A percentile compares a stretch with the other conserved stretches of the same genome.
Conservation (phyloP, 148 eudicot genomes). For the Rhododendron henanense region DNA sequence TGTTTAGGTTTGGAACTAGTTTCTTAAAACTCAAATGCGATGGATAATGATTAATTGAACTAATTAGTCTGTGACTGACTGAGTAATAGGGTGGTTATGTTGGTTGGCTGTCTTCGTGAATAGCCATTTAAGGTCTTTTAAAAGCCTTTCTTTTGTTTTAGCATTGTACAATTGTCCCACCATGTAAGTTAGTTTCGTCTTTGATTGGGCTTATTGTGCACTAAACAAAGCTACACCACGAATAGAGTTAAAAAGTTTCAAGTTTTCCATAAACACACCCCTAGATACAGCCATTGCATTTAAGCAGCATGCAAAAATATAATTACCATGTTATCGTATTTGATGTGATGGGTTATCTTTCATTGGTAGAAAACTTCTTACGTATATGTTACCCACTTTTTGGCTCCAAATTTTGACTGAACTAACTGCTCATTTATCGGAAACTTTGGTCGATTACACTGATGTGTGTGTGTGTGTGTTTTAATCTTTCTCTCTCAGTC, state of each 20-base stretch:
- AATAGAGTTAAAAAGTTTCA: background rate
- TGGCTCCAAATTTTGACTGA: background rate
- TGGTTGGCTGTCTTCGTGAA: background rate
- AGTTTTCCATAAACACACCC: background rate
- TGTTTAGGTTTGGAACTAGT: background rate
- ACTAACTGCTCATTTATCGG: background rate
- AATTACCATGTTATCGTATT: background rate
- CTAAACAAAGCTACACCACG: background rate
- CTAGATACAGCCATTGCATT: background rate
- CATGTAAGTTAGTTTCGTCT: background rate
- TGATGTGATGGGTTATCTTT: background rate
- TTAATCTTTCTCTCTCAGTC: constrained; percentile 40
- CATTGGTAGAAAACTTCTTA: background rate
- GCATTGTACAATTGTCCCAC: background rate
- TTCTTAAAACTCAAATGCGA: background rate
- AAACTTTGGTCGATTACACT: background rate
- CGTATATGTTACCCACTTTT: background rate
- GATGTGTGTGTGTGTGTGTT: background rate
- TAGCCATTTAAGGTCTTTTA: background rate
- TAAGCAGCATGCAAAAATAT: background rate
- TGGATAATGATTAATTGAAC: background rate
- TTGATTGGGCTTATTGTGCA: background rate
- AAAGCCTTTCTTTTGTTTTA: background rate
- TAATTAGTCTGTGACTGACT: background rate
- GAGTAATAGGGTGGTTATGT: background rate